Base-by-base conservation (phyloP, 345 rosid genomes). In the Melastoma malabathricum region DNA sequence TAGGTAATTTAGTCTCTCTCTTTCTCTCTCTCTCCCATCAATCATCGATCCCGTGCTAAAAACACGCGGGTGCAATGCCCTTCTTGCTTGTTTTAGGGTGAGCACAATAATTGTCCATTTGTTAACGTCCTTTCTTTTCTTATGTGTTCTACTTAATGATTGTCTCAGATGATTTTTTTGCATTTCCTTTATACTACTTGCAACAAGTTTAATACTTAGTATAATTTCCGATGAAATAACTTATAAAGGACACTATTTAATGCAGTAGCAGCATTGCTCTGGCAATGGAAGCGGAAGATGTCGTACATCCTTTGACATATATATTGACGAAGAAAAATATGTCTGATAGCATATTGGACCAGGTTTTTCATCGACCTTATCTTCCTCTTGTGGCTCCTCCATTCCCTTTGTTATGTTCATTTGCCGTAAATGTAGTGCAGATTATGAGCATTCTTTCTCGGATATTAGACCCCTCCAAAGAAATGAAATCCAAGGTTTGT, bases 401-500 rank as follows among this genome's bases (percentile, higher is more conserved):
- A 29, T 10, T 5, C 38, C 2, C 38, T 29, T 29, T 5, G 38
- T 5, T 29, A 29, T 29, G 38, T 29, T 29, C 38, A 29, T 29
- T 29, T 29, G 5, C 38, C 38, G 9, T 29, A 29, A 29, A 29
- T 10, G 6, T 29, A 10, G 22, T 74, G 74, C 86, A 89, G 94
- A 65, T 73, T 44, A 70, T 86, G 72, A 73, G 81, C 72, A 61
- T 78, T 56, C 80, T 86, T 54, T 68, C 86, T 18, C 78, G 82
- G 59, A 68, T 86, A 46, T 75, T 89, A 34, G 86, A 83, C 64
- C 86, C 94, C 58, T 69, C 61, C 60, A 83, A 68, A 66, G 88
- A 80, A 74, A 76, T 83, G 80, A 78, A 72, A 68, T 79, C 81
- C 46, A 83, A 76, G 88, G 97, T 88, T 27, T 50, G 82, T 75